Evolutionary conservation across 2,329 filamentous ascomycete genomes (phyloP).

Genomic region (Plenodomus tracheiphilus): DNA sequence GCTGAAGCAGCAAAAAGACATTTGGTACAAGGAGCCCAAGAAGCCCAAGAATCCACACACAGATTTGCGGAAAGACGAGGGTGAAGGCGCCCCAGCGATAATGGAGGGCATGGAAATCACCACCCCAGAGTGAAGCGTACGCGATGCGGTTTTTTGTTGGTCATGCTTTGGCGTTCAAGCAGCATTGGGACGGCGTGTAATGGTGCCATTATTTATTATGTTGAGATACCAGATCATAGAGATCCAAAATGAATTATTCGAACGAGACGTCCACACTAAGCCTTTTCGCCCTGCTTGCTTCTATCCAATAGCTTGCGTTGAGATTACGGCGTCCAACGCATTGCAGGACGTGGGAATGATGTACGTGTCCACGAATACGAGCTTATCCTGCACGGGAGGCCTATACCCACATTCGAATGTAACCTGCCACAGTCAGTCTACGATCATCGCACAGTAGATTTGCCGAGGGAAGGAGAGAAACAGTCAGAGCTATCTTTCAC

Average conservation of each 20-base stretch:
- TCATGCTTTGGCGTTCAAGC: conserved; percentile 1
- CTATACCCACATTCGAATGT: background rate
- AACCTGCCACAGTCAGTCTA: background rate
- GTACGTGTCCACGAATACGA: background rate
- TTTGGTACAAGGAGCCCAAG: conserved; percentile 16
- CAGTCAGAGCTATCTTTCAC: conserved; percentile 19
- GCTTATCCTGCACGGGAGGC: background rate
- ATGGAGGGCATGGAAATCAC: background rate
- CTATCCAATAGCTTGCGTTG: background rate
- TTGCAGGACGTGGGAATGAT: background rate
- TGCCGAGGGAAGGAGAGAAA: background rate
- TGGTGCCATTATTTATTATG: background rate
- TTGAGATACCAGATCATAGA: conserved; percentile 3
- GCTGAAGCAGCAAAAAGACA: conserved; percentile 2
- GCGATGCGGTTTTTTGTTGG: background rate
- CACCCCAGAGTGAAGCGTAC: background rate
- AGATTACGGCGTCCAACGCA: background rate
- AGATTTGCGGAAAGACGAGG: background rate
- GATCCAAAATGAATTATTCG: background rate
- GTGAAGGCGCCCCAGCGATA: background rate
- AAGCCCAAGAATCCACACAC: background rate
- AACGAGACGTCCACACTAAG: background rate
- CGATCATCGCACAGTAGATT: background rate
- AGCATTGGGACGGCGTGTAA: background rate
- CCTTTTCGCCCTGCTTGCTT: background rate